phyloP scores from a whole-genome alignment of 108 stramenopile species.

The Cyclotella choctawhatcheeana region DNA sequence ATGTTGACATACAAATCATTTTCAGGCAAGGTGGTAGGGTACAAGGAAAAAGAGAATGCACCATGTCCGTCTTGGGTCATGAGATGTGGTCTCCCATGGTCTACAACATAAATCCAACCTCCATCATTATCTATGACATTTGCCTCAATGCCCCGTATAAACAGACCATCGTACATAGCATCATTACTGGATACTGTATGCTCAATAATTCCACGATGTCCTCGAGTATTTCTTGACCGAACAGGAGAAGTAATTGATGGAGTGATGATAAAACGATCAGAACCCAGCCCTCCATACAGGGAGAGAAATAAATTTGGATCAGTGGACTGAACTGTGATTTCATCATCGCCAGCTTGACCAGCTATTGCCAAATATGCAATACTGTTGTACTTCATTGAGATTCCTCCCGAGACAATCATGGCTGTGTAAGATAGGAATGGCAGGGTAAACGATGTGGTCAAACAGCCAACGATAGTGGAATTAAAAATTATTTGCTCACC shows the following conservation, averaged over 20 bases:
- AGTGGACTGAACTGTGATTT: slow-evolving; percentile 37
- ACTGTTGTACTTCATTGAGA: slow-evolving; percentile 32
- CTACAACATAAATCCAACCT: slow-evolving; percentile 29
- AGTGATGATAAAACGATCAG: slow-evolving; percentile 32
- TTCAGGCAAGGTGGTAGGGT: slow-evolving; percentile 35
- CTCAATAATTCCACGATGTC: slow-evolving; percentile 47
- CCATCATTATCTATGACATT: slow-evolving; percentile 51
- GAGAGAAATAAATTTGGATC: slow-evolving; percentile 16
- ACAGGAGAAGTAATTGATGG: slow-evolving; percentile 35
- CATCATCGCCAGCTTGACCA: slow-evolving; percentile 40
- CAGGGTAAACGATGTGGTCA: no score
- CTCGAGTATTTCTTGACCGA: slow-evolving; percentile 39
- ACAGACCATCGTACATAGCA: slow-evolving; percentile 27
- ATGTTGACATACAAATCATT: slow-evolving; percentile 24
- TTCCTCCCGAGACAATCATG: slow-evolving; percentile 48
- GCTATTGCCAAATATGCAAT: slow-evolving; percentile 34
- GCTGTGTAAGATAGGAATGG: no score
- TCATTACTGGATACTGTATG: slow-evolving; percentile 22
- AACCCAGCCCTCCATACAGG: slow-evolving; percentile 36
- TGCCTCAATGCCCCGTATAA: slow-evolving; percentile 26
- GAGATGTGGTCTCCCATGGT: slow-evolving; percentile 31
- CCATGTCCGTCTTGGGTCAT: slow-evolving; percentile 35
- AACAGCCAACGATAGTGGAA: no score
- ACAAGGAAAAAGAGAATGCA: slow-evolving; percentile 36
- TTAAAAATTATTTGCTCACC: no score